Evolutionary conservation across 805 yeast genomes (phyloP), one percentile per base, ranked within the genome.

Genomic region (Spathaspora passalidarum): DNA sequence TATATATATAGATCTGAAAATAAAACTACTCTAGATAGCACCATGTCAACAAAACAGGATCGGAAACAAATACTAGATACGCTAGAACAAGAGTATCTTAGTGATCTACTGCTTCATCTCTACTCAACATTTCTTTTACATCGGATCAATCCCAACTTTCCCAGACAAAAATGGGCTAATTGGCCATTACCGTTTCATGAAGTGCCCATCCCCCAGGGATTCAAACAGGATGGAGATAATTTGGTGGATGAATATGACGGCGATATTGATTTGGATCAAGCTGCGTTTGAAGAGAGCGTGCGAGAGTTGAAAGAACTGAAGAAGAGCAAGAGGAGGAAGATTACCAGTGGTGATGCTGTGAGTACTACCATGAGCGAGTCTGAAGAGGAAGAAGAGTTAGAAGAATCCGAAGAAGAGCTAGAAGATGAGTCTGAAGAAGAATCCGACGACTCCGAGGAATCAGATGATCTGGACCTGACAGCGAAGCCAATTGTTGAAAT

Each of bases 51-150:
- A 2, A 36, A 35, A 22, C 32, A 35, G 19, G 69, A 62, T 45
- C 46, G 56, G 39, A 53, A 53, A 19, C 59, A 55, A 36, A 54
- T 60, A 5, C 46, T 67, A n/a, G 54, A 59, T 10, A 32, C 54
- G 6, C 40, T 82, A 19, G 88, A 84, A 51, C 66, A 66, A 11
- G 72, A 73, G 1, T 78, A 73, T 48, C 61, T 81, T 25, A 61
- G 62, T 10, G 90, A 87, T 60, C 62, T 86, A 23, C 75, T 85
- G 0, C 56, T 80, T 2, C 96, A 87, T 62, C 61, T 88, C 3
- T 87, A 84, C 58, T 76, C 86, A 19, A 58, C 82, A 0, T 68
- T 69, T 47, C 64, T 86, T 22, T 60, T 73, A 44, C 76, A 65
- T 46, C 62, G 55, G 38, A 63, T 63, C 42, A 63, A 63, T 61